phyloP scores from a whole-genome alignment of 441 rosid genomes.

The Euphorbia celastroides region DNA sequence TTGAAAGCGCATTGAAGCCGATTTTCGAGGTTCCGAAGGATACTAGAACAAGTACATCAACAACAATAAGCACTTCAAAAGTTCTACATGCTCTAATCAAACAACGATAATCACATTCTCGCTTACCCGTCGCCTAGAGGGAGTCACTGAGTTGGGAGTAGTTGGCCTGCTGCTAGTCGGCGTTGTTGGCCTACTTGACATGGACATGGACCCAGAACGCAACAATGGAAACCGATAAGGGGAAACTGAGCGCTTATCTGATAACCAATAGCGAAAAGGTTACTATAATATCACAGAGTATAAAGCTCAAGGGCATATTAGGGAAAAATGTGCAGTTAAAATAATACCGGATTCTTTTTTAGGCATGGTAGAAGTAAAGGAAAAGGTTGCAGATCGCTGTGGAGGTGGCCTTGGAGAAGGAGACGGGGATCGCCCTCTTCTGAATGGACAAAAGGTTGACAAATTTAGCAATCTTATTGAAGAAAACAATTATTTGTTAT shows the following conservation, averaged over 20 bases:
- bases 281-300: neutral
- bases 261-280: constrained; percentile 10
- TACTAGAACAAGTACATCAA: constrained; percentile 36
- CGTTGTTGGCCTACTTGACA: constrained; percentile 53
- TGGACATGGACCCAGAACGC: constrained; percentile 66
- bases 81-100: neutral
- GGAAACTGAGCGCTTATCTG: constrained; percentile 66
- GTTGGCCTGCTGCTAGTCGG: constrained; percentile 60
- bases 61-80: neutral
- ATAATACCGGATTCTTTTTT: constrained; percentile 47
- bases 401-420: constrained; percentile 58
- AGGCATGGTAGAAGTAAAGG: constrained; percentile 56
- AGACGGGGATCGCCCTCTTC: constrained; percentile 60
- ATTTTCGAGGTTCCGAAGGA: constrained; percentile 79
- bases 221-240: constrained; percentile 72
- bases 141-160: constrained; percentile 47
- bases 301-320: neutral
- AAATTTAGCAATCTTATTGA: neutral
- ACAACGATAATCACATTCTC: neutral
- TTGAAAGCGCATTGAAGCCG: constrained; percentile 55
- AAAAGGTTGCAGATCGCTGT: constrained; percentile 63
- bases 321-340: constrained; percentile 15
- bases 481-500: neutral
- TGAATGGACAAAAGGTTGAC: constrained; percentile 23
- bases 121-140: constrained; percentile 51